A percentile compares a stretch with the other conserved stretches of the same genome.
These are phyloP conservation scores for Naganishia cerealis DNA, from an alignment of 1,284 basidiomycete species.

Conservation along the genomic window DNA sequence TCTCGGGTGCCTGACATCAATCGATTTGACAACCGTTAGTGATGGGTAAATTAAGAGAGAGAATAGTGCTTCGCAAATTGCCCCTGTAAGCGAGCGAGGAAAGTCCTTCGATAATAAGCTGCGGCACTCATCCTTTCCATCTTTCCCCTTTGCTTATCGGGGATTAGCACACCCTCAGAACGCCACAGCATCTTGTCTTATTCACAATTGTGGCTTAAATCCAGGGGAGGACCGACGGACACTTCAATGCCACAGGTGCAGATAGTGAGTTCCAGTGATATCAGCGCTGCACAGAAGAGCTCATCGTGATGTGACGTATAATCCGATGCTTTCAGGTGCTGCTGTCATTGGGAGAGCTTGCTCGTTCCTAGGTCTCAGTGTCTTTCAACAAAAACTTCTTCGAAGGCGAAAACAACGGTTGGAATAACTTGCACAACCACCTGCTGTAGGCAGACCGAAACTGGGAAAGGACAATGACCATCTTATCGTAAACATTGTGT, in stretches of 20 bases:
- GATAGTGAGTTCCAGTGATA: conserved; percentile 1
- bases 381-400: no score
- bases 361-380: not conserved
- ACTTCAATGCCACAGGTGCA: conserved; percentile 12
- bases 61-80: not conserved
- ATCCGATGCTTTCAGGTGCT: not conserved
- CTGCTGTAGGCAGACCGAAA: no score
- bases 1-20: not conserved
- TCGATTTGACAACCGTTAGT: not conserved
- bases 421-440: not conserved
- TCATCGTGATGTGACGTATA: not conserved
- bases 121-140: not conserved
- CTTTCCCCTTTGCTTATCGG: not conserved
- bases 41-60: conserved; percentile 5
- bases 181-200: conserved; percentile 9
- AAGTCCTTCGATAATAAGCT: not conserved
- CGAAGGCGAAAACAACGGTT: not conserved
- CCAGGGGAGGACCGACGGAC: conserved; percentile 9
- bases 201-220: conserved; percentile 9
- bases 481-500: no score
- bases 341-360: conserved; percentile 6
- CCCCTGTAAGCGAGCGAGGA: not conserved
- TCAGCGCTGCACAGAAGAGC: not conserved
- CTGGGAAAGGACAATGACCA: no score
- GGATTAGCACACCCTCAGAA: conserved; percentile 6